phyloP scores from a whole-genome alignment of 257 asterid species.

The Forsythia viridissima region DNA sequence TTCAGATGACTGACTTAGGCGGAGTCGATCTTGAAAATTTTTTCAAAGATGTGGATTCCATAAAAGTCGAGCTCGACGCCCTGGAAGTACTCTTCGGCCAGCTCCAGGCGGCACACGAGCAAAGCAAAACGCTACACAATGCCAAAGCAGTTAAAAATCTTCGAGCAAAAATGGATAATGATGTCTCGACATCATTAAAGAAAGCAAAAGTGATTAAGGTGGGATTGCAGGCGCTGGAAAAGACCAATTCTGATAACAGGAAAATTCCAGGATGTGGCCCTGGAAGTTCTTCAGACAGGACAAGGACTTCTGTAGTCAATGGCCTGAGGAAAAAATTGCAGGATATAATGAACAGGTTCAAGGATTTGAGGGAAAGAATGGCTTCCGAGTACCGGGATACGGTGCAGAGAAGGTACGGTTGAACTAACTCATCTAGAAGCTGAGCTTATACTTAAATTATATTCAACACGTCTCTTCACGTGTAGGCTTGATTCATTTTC shows the following conservation, averaged over 20 bases:
- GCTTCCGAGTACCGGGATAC: conserved; percentile 15
- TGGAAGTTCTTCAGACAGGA: conserved; percentile 19
- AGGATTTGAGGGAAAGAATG: conserved; percentile 5
- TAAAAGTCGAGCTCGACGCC: conserved; percentile 6
- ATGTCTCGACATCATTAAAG: conserved; percentile 20
- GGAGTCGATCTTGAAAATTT: conserved; percentile 20
- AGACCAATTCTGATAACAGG: conserved; percentile 8
- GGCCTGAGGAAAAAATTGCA: conserved; percentile 19
- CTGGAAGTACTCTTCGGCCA: conserved; percentile 11
- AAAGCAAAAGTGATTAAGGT: conserved; percentile 15
- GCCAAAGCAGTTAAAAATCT: conserved; percentile 40
- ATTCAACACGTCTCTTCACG: background rate
- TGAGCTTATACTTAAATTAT: background rate
- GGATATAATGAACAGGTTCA: conserved; percentile 14
- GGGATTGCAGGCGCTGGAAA: conserved; percentile 11
- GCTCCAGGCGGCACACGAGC: conserved; percentile 21
- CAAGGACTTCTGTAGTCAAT: conserved; percentile 18
- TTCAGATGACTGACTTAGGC: conserved; percentile 13
- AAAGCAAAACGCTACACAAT: conserved; percentile 50
- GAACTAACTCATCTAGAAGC: background rate
- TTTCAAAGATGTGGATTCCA: conserved; percentile 15
- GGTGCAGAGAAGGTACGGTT: conserved; percentile 6
- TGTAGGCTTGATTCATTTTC: too few relatives aligned
- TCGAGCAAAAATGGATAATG: conserved; percentile 41
- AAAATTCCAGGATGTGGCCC: conserved; percentile 21